These are phyloP conservation scores for Penicillium arizonense DNA, from an alignment of 495 filamentous ascomycete species.

Conservation along the genomic window DNA sequence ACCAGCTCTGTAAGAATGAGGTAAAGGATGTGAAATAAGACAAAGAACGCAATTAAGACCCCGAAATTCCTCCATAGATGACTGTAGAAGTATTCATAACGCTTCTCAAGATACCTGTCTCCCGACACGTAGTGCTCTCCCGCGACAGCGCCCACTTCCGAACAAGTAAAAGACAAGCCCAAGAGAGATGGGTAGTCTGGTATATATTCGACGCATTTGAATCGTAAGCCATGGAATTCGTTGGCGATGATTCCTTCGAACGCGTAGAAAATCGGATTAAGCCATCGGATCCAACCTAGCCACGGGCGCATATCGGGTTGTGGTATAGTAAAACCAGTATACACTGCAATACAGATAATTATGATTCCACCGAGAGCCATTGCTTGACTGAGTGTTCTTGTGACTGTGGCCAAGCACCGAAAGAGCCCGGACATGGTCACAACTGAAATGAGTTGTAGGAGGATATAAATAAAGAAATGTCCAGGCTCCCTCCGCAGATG, in stretches of 20 bases:
- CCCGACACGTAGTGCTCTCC: slow-evolving; percentile 48
- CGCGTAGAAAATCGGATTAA: slow-evolving; percentile 47
- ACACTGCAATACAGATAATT: slow-evolving; percentile 45
- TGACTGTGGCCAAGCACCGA: slow-evolving; percentile 44
- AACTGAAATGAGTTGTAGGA: slow-evolving; percentile 43
- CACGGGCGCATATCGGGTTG: slow-evolving; percentile 40
- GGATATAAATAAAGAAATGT: slow-evolving; percentile 63
- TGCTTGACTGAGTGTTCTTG: slow-evolving; percentile 47
- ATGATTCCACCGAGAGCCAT: slow-evolving; percentile 49
- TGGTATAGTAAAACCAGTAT: slow-evolving; percentile 46
- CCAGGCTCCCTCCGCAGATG: slow-evolving; percentile 35
- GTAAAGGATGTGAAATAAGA: slow-evolving; percentile 54
- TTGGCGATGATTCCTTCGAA: slow-evolving; percentile 45
- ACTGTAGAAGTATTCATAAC: too few relatives aligned
- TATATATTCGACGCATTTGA: slow-evolving; percentile 47
- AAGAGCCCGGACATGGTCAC: slow-evolving; percentile 56
- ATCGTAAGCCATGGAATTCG: slow-evolving; percentile 58
- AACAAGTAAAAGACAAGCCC: slow-evolving; percentile 46
- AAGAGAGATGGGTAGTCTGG: slow-evolving; percentile 52
- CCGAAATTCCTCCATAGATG: too few relatives aligned
- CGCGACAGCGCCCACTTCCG: slow-evolving; percentile 48
- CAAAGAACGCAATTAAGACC: slow-evolving; percentile 56
- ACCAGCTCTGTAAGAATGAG: slow-evolving; percentile 40
- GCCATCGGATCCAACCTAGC: slow-evolving; percentile 51
- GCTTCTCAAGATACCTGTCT: too few relatives aligned